Conservation (phyloP, 352 stramenopile species). For the Phytophthora capsici region DNA sequence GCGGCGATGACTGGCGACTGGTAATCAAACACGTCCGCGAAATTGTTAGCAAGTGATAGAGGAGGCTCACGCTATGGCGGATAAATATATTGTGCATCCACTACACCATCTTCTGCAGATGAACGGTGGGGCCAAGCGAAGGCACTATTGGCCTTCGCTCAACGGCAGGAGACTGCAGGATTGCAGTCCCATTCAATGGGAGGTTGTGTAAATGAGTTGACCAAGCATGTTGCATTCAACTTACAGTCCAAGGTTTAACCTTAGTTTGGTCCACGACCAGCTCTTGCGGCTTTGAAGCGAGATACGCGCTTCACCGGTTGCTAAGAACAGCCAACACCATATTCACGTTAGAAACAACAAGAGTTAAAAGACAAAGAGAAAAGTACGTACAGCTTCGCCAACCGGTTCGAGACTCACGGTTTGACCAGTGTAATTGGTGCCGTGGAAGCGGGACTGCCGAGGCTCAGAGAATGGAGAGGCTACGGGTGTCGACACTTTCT, state of each 20-base stretch:
- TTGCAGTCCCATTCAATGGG: no score
- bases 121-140: no score
- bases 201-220: not conserved
- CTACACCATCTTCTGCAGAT: constrained; percentile 12
- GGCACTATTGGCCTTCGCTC: no score
- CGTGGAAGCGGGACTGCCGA: constrained; percentile 58
- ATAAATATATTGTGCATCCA: constrained; percentile 45
- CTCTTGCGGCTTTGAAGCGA: constrained; percentile 76
- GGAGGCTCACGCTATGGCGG: constrained; percentile 28
- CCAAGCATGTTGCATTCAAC: not conserved
- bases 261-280: constrained; percentile 31
- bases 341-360: not conserved
- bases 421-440: constrained; percentile 75
- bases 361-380: not conserved
- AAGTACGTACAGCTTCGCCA: constrained; percentile 69
- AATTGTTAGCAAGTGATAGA: constrained; percentile 18
- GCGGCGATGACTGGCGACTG: constrained; percentile 85
- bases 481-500: constrained; percentile 23
- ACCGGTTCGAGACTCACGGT: constrained; percentile 75
- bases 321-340: constrained; percentile 29
- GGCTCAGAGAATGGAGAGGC: constrained; percentile 30
- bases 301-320: constrained; percentile 88
- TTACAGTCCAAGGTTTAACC: no score
- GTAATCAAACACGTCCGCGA: constrained; percentile 42
- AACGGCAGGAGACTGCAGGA: no score